Conservation (phyloP, 1,284 basidiomycete species). For the Vanrija pseudolonga region DNA sequence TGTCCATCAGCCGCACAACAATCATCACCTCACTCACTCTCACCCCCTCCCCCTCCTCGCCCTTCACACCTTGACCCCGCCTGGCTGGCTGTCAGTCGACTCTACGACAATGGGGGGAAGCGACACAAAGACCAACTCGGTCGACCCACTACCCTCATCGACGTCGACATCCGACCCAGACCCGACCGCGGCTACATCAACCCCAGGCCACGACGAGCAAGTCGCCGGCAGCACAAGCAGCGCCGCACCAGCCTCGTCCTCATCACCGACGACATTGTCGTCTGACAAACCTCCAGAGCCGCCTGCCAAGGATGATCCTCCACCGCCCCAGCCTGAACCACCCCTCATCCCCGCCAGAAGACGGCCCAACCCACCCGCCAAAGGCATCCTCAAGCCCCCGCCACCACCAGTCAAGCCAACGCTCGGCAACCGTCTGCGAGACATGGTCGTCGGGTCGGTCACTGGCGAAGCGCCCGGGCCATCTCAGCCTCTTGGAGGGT, state of each 20-base stretch:
- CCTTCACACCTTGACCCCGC: too few species aligned
- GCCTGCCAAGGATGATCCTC: not conserved
- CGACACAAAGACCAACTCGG: too few species aligned
- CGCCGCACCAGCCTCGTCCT: not conserved
- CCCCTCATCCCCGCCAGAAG: constrained; percentile 19
- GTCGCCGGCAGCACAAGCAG: not conserved
- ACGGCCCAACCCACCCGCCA: constrained; percentile 42
- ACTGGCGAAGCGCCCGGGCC: constrained; percentile 25
- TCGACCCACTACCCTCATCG: not conserved
- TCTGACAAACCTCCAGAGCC: constrained; percentile 1
- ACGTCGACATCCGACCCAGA: not conserved
- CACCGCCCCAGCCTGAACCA: constrained; percentile 1
- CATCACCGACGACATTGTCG: not conserved
- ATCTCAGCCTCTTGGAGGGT: not conserved
- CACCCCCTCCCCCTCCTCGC: too few species aligned
- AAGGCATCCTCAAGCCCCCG: constrained; percentile 48
- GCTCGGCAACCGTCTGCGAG: constrained; percentile 41
- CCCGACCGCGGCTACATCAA: not conserved
- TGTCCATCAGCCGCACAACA: too few species aligned
- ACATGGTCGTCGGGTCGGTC: constrained; percentile 37
- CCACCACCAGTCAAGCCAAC: constrained; percentile 47
- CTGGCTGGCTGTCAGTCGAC: too few species aligned
- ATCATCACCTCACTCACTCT: too few species aligned
- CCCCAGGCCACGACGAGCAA: not conserved
- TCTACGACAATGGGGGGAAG: too few species aligned